Conservation (phyloP, 106 monocot species). For the Ottelia alismoides region DNA sequence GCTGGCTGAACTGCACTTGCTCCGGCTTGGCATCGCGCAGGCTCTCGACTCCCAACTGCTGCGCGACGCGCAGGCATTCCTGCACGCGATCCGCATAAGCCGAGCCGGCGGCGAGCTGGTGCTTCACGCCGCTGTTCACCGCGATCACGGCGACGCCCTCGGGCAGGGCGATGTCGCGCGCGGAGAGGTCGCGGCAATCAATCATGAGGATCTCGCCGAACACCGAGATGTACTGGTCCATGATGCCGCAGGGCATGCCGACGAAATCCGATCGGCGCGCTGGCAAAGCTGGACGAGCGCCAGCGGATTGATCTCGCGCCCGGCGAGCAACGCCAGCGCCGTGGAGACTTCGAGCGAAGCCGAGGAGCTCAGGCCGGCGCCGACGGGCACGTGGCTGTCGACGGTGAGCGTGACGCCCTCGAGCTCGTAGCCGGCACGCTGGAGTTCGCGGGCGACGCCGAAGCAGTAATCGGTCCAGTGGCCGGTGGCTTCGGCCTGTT, state of each 20-base stretch:
- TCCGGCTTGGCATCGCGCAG: background rate
- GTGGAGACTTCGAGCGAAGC: background rate
- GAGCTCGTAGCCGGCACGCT: background rate
- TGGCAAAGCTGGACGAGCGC: background rate
- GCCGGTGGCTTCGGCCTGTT: too few species aligned
- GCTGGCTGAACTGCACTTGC: background rate
- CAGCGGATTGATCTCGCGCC: background rate
- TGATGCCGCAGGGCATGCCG: background rate
- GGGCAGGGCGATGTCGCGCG: background rate
- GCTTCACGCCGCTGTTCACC: background rate
- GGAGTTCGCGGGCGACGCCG: background rate
- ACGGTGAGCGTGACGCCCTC: background rate
- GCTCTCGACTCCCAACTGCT: background rate
- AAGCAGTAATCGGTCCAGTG: background rate
- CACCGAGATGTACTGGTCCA: background rate
- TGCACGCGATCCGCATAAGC: background rate
- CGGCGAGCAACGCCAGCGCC: background rate
- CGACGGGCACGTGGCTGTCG: background rate
- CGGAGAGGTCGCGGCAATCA: background rate
- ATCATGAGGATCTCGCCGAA: background rate
- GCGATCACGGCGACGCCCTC: background rate
- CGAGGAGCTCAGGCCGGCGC: background rate
- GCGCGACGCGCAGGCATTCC: background rate
- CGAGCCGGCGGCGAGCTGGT: background rate
- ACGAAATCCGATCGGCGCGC: background rate